Evolutionary conservation across 2,329 filamentous ascomycete species (phyloP).

Genomic region (Xylariaceae sp.): DNA sequence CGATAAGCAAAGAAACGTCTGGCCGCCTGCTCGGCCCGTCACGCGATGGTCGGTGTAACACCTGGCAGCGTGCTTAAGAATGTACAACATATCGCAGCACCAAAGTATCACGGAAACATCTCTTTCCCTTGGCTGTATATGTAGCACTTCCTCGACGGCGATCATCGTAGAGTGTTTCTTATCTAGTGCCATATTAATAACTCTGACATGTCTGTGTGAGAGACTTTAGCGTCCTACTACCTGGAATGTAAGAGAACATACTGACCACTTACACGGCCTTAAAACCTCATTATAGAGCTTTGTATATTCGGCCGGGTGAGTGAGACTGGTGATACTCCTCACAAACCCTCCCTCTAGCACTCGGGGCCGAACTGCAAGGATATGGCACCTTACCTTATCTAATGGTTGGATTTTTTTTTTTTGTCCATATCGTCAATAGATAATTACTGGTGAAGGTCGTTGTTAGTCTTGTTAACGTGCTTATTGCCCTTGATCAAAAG

Average conservation of each 20-base stretch:
- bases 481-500: too few relatives aligned
- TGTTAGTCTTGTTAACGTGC: too few relatives aligned
- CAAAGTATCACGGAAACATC: neutral
- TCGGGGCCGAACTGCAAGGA: neutral
- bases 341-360: neutral
- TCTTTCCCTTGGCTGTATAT: neutral
- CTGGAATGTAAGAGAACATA: neutral
- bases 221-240: neutral
- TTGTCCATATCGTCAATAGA: too few relatives aligned
- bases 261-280: neutral
- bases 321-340: neutral
- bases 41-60: neutral
- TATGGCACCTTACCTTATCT: too few relatives aligned
- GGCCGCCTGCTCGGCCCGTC: neutral
- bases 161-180: neutral
- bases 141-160: neutral
- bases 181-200: neutral
- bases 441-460: too few relatives aligned
- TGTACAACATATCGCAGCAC: neutral
- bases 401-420: too few relatives aligned
- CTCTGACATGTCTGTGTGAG: slow-evolving; percentile 1
- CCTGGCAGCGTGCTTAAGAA: neutral
- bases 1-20: neutral
- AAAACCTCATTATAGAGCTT: neutral
- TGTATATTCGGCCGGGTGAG: neutral